These are phyloP conservation scores for Cytospora mali DNA, from an alignment of 2,329 filamentous ascomycete genomes.

Conservation along the genomic window DNA sequence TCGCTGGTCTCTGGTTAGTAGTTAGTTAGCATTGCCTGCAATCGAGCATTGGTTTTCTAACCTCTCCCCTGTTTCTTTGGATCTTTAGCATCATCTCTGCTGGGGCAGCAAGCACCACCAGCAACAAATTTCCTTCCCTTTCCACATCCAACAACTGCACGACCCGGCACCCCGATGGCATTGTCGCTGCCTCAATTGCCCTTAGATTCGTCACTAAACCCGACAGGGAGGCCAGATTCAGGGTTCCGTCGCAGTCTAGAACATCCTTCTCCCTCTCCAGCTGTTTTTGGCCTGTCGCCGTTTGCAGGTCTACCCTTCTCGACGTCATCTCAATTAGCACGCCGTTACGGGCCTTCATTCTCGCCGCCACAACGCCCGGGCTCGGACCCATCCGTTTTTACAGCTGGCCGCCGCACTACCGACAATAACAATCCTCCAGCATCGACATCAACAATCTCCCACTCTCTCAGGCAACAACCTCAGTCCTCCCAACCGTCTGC, in stretches of 20 bases:
- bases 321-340: conserved; percentile 18
- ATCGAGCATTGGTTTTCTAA: conserved; percentile 11
- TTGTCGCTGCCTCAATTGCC: conserved; percentile 7
- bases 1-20: conserved; percentile 21
- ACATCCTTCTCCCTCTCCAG: neutral
- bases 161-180: conserved; percentile 3
- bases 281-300: neutral
- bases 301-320: conserved; percentile 10
- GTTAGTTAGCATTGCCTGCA: neutral
- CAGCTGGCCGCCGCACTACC: neutral
- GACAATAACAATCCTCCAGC: conserved; percentile 1
- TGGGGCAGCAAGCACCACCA: conserved; percentile 4
- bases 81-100: conserved; percentile 16
- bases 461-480: neutral
- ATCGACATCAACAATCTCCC: conserved; percentile 12
- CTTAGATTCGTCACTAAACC: conserved; percentile 3
- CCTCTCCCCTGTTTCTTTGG: conserved; percentile 6
- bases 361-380: conserved; percentile 8
- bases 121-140: neutral
- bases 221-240: neutral
- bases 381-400: conserved; percentile 7
- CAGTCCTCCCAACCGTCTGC: neutral
- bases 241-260: neutral
- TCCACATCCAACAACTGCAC: neutral
- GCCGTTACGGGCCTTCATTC: conserved; percentile 10